Evolutionary conservation across 2,329 filamentous ascomycete genomes (phyloP).

Genomic region (Venturia oleaginea): DNA sequence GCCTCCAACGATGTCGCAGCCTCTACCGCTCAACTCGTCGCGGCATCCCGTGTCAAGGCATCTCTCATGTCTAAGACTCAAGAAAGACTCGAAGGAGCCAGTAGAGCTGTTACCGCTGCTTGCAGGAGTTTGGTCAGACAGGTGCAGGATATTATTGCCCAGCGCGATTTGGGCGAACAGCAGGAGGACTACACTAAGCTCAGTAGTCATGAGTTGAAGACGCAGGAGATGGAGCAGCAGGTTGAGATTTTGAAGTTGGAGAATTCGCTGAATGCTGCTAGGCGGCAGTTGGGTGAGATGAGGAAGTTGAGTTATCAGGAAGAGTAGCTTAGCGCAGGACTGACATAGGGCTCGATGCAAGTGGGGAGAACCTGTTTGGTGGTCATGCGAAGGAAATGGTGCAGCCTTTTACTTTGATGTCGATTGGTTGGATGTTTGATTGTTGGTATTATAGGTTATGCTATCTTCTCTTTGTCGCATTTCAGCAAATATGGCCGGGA

Average conservation of each 20-base stretch:
- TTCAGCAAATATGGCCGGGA: not conserved
- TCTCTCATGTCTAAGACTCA: slow-evolving; percentile 97
- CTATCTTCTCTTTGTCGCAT: not conserved
- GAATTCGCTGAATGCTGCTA: slow-evolving; percentile 70
- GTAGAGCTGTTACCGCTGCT: slow-evolving; percentile 83
- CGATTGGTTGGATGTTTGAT: not conserved
- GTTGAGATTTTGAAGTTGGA: slow-evolving; percentile 96
- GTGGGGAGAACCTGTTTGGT: no score
- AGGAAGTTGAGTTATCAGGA: slow-evolving; percentile 92
- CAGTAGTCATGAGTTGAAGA: slow-evolving; percentile 94
- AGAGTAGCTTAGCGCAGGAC: slow-evolving; percentile 33
- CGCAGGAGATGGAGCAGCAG: slow-evolving; percentile 98
- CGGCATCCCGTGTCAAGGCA: slow-evolving; percentile 91
- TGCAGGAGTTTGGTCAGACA: slow-evolving; percentile 83
- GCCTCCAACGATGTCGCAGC: slow-evolving; percentile 95
- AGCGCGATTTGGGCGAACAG: slow-evolving; percentile 74
- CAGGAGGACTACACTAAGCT: slow-evolving; percentile 80
- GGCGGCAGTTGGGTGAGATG: slow-evolving; percentile 89
- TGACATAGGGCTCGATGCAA: no score
- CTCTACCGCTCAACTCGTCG: slow-evolving; percentile 91
- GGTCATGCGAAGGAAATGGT: no score
- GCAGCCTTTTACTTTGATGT: not conserved
- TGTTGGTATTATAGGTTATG: not conserved
- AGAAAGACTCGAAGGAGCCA: slow-evolving; percentile 80
- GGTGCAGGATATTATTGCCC: slow-evolving; percentile 88